Conservation (phyloP, 1,139 yeast genomes). For the Geotrichum aggregatum region DNA sequence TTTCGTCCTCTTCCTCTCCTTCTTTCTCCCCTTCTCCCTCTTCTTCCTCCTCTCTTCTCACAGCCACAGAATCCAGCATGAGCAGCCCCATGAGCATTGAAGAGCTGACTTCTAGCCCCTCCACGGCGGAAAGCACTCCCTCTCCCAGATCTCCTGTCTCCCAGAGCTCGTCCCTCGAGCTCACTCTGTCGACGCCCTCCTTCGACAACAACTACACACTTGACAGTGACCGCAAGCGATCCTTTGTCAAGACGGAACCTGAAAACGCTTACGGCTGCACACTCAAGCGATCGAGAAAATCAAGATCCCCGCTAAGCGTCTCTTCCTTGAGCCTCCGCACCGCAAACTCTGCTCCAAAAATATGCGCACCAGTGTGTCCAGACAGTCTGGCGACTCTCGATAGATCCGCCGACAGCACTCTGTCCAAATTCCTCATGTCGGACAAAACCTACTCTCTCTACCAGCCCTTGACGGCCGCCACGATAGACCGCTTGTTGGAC, state of each 20-base stretch:
- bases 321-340: background rate
- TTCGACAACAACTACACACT: too few relatives aligned
- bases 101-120: background rate
- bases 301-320: background rate
- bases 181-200: background rate
- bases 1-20: background rate
- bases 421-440: constrained; percentile 8
- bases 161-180: too few relatives aligned
- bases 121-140: background rate
- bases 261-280: background rate
- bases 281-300: background rate
- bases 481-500: constrained; percentile 1
- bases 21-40: background rate
- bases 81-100: too few relatives aligned
- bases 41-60: background rate
- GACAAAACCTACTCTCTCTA: constrained; percentile 11
- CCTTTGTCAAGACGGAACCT: background rate
- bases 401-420: background rate
- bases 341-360: background rate
- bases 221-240: too few relatives aligned
- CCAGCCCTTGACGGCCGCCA: background rate
- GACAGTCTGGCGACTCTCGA: background rate
- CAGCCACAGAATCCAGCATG: background rate
- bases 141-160: background rate
- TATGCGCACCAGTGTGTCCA: background rate